These are phyloP conservation scores for Penicillium goetzii DNA, from an alignment of 495 filamentous ascomycete species.

Conservation along the genomic window DNA sequence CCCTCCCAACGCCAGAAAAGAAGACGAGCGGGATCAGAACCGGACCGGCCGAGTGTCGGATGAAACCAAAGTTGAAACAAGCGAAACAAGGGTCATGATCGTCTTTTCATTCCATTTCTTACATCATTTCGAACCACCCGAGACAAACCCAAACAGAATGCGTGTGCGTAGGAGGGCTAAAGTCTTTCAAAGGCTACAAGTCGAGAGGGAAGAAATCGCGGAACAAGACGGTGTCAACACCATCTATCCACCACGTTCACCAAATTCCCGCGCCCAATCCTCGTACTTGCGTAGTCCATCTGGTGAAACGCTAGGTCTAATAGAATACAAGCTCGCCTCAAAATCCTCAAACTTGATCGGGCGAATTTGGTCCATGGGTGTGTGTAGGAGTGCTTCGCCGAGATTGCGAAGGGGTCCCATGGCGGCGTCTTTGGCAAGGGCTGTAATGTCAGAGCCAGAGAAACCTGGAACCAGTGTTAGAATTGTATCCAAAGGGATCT, in stretches of 20 bases:
- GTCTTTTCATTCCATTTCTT: background rate
- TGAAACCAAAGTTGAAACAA: background rate
- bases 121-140: background rate
- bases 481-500: background rate
- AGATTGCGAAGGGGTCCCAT: constrained; percentile 95
- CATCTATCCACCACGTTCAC: constrained; percentile 85
- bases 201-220: background rate
- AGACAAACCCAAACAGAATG: background rate
- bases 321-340: constrained; percentile 78
- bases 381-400: constrained; percentile 86
- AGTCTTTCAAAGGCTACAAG: background rate
- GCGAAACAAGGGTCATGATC: background rate
- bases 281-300: constrained; percentile 85
- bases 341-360: constrained; percentile 86
- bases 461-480: constrained; percentile 64
- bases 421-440: constrained; percentile 94
- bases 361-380: constrained; percentile 91
- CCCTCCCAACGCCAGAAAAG: background rate
- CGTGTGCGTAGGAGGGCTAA: background rate
- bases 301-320: constrained; percentile 87
- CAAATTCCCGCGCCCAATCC: constrained; percentile 92
- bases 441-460: constrained; percentile 96
- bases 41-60: constrained; percentile 1
- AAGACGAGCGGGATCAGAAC: background rate
- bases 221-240: background rate